Evolutionary conservation across 176 grass and related monocot species (phyloP).

Genomic region (Bonia amplexicaulis): DNA sequence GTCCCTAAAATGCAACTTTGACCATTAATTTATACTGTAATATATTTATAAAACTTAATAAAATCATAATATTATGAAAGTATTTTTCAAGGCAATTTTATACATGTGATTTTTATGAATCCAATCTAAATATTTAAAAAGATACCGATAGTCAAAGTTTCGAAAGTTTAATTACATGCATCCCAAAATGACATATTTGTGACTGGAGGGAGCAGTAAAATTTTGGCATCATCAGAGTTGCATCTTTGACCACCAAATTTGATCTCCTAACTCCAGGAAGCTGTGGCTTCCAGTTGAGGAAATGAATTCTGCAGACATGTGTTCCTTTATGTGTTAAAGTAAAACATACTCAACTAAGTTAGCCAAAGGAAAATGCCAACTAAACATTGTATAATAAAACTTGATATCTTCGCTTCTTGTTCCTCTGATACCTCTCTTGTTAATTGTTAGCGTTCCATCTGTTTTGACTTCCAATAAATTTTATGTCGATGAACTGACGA

Average conservation of each 20-base stretch:
- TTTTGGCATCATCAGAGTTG: neutral
- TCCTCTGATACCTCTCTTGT: neutral
- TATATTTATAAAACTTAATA: too few relatives aligned
- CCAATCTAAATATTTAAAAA: too few relatives aligned
- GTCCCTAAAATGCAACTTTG: too few relatives aligned
- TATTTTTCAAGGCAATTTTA: too few relatives aligned
- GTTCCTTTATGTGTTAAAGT: neutral
- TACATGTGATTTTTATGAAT: too few relatives aligned
- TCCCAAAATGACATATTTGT: too few relatives aligned
- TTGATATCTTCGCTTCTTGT: neutral
- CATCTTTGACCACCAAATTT: neutral
- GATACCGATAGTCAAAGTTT: too few relatives aligned
- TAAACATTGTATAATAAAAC: slow-evolving; percentile 4
- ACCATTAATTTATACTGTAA: too few relatives aligned
- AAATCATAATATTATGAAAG: too few relatives aligned
- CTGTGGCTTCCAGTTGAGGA: neutral
- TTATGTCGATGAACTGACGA: neutral
- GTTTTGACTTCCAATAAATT: slow-evolving; percentile 5
- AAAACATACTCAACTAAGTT: neutral
- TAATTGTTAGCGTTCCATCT: neutral
- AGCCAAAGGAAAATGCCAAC: slow-evolving; percentile 5
- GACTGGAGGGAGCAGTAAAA: neutral
- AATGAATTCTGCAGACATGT: neutral
- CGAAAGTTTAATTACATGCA: too few relatives aligned
- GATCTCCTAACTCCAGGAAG: neutral